These are phyloP conservation scores for Lactifluus subvellereus DNA, from an alignment of 768 basidiomycete species.

Conservation along the genomic window DNA sequence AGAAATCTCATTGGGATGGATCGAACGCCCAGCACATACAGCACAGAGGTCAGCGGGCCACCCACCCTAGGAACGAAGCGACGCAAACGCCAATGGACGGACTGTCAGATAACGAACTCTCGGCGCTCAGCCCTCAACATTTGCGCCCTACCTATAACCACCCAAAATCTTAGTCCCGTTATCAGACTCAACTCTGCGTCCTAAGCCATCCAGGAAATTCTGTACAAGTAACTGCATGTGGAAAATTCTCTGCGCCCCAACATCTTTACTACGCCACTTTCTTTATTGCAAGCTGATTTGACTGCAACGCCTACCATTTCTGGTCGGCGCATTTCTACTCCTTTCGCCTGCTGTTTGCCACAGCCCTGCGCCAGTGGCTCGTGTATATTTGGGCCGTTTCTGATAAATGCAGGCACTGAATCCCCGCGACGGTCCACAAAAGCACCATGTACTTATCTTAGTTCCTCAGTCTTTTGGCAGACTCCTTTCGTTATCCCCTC, in stretches of 20 bases:
- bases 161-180: neutral
- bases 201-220: neutral
- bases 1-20: neutral
- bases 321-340: neutral
- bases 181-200: neutral
- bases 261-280: neutral
- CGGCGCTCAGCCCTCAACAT: neutral
- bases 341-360: neutral
- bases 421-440: neutral
- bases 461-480: neutral
- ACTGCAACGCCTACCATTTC: neutral
- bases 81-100: neutral
- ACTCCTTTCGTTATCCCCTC: neutral
- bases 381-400: neutral
- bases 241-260: neutral
- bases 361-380: neutral
- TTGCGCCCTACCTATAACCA: neutral
- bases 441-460: neutral
- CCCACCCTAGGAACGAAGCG: neutral
- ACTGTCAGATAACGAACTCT: neutral
- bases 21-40: neutral
- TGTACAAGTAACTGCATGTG: neutral
- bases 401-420: neutral
- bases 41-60: neutral
- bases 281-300: neutral